A percentile compares a stretch with the other conserved stretches of the same genome.
phyloP scores from a whole-genome alignment of 2,329 filamentous ascomycete genomes.

The Mycogone perniciosa region DNA sequence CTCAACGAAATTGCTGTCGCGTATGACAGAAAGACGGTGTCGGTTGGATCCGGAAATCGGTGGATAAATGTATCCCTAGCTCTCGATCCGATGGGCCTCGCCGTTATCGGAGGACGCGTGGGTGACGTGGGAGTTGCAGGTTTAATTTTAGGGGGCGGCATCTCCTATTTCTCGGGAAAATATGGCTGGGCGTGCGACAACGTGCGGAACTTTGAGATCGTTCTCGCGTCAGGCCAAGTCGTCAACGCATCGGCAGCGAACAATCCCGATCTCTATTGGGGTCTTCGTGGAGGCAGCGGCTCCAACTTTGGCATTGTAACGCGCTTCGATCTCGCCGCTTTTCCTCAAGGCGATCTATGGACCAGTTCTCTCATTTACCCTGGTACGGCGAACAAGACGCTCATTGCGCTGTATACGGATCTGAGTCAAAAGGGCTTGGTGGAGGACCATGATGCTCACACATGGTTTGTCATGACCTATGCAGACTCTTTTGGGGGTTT shows the following conservation, averaged over 20 bases:
- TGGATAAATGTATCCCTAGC: conserved; percentile 29
- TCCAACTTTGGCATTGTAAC: conserved; percentile 37
- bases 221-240: conserved; percentile 40
- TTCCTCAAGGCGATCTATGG: conserved; percentile 21
- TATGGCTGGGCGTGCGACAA: conserved; percentile 44
- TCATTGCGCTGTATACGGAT: too few relatives aligned
- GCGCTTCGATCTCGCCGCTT: conserved; percentile 22
- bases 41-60: conserved; percentile 37
- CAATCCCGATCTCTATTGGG: conserved; percentile 39
- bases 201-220: conserved; percentile 39
- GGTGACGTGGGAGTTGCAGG: conserved; percentile 27
- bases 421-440: too few relatives aligned
- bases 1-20: conserved; percentile 16
- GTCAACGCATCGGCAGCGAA: conserved; percentile 31
- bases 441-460: too few relatives aligned
- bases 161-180: conserved; percentile 22
- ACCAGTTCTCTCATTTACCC: background rate
- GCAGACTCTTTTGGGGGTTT: too few relatives aligned
- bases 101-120: conserved; percentile 38
- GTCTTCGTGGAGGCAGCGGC: conserved; percentile 36
- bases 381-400: too few relatives aligned
- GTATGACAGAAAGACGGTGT: conserved; percentile 27
- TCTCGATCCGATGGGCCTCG: conserved; percentile 27
- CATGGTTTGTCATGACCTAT: too few relatives aligned
- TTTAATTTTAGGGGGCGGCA: conserved; percentile 23